Percentiles rank a stretch among this genome's conserved stretches.
Evolutionary conservation across 495 filamentous ascomycete species (phyloP).

Genomic region (Xylaria curta): DNA sequence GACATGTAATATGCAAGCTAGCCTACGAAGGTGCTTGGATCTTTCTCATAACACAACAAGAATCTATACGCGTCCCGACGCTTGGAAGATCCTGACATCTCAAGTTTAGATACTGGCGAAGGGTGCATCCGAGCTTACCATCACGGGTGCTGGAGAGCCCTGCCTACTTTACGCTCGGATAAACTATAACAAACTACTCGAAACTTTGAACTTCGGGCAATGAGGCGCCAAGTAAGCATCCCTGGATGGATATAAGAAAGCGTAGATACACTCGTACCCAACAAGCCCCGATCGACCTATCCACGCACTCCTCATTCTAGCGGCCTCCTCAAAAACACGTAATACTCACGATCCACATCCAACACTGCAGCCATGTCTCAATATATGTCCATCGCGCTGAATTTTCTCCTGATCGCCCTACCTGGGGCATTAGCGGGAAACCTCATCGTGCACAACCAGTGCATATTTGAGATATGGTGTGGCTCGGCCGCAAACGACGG

Average conservation of each 20-base stretch:
- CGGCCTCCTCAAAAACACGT: no score
- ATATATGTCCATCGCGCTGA: not conserved
- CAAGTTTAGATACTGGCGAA: not conserved
- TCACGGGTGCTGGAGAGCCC: not conserved
- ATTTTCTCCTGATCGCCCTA: not conserved
- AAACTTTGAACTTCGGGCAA: not conserved
- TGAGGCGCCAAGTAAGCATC: not conserved
- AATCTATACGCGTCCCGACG: no score
- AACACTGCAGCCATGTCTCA: not conserved
- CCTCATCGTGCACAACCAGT: slow-evolving; percentile 29
- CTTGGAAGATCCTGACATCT: no score
- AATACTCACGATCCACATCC: not conserved
- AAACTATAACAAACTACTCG: not conserved
- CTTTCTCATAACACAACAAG: no score
- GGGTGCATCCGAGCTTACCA: not conserved
- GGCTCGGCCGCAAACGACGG: slow-evolving; percentile 34
- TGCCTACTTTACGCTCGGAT: not conserved
- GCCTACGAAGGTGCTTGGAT: no score
- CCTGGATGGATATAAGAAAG: not conserved
- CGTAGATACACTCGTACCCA: not conserved
- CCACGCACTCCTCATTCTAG: no score
- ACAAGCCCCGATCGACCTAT: no score
- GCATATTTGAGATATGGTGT: slow-evolving; percentile 30
- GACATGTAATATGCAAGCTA: no score
- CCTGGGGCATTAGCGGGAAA: not conserved